These are phyloP conservation scores for Asclepias syriaca DNA, from an alignment of 257 asterid genomes.

Conservation along the genomic window DNA sequence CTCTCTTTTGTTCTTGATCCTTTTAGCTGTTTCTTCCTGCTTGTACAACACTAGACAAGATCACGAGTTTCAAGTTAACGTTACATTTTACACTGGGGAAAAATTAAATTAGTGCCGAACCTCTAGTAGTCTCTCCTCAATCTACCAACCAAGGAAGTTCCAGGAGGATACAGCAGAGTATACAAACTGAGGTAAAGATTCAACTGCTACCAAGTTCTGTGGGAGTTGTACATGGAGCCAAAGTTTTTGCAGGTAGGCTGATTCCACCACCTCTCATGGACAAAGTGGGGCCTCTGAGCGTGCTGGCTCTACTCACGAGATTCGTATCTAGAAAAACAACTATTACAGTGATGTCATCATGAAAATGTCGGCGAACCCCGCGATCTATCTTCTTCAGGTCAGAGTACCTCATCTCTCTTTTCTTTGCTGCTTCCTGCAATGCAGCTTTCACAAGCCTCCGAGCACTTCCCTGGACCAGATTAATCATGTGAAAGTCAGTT, in stretches of 20 bases:
- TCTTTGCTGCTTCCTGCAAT: constrained; percentile 52
- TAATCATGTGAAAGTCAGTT: background rate
- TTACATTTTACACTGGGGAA: constrained; percentile 34
- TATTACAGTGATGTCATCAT: constrained; percentile 43
- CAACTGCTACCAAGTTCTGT: constrained; percentile 25
- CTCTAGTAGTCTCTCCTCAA: constrained; percentile 22
- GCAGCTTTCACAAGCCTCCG: constrained; percentile 46
- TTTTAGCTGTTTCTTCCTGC: constrained; percentile 19
- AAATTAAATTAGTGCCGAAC: constrained; percentile 32
- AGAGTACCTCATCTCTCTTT: constrained; percentile 52
- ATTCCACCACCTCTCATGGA: constrained; percentile 39
- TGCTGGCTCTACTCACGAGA: constrained; percentile 43
- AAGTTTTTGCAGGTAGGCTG: constrained; percentile 28
- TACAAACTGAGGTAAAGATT: constrained; percentile 27
- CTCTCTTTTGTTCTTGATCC: constrained; percentile 20
- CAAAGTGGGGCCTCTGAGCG: constrained; percentile 31
- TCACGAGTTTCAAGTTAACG: constrained; percentile 25
- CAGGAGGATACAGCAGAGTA: constrained; percentile 30
- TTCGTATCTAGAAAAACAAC: constrained; percentile 35
- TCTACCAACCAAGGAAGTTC: constrained; percentile 23
- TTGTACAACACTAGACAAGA: constrained; percentile 26
- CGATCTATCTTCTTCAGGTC: constrained; percentile 47
- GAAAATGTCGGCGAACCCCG: constrained; percentile 46
- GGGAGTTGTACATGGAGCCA: constrained; percentile 28
- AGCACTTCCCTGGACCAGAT: constrained; percentile 38